A percentile compares a stretch with the other conserved stretches of the same genome.
These are phyloP conservation scores for Coemansia sp. DNA, from an alignment of 192 early-diverging fungal species.

Conservation along the genomic window DNA sequence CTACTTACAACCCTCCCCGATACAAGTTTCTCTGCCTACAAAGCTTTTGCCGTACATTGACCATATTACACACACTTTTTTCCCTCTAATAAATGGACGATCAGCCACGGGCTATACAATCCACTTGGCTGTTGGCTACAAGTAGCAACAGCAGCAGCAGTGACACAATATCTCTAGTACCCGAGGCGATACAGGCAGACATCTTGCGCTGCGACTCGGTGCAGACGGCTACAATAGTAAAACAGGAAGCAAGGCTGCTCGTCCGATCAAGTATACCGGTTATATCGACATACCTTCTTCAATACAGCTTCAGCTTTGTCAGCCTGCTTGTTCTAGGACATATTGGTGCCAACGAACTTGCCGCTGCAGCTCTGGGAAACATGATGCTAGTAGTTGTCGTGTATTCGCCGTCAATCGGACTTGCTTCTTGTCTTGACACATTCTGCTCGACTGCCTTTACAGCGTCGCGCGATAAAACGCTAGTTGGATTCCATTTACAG, in stretches of 20 bases:
- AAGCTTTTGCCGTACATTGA: too few species aligned
- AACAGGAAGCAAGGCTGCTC: slow-evolving; percentile 23
- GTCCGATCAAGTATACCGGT: slow-evolving; percentile 26
- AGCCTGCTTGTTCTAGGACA: slow-evolving; percentile 65
- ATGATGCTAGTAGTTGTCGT: slow-evolving; percentile 72
- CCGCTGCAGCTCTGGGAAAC: slow-evolving; percentile 65
- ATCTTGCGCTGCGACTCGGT: too few species aligned
- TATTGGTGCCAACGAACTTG: slow-evolving; percentile 64
- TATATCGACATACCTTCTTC: slow-evolving; percentile 57
- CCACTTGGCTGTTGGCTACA: slow-evolving; percentile 1
- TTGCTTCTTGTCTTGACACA: slow-evolving; percentile 73
- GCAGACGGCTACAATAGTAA: slow-evolving; percentile 4
- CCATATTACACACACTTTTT: too few species aligned
- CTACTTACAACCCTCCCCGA: too few species aligned
- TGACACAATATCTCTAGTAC: too few species aligned
- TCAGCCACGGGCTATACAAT: background rate
- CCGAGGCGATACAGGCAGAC: too few species aligned
- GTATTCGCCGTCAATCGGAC: slow-evolving; percentile 66
- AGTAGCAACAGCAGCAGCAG: background rate
- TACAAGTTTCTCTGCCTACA: too few species aligned
- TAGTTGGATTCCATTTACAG: slow-evolving; percentile 76
- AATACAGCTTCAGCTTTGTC: slow-evolving; percentile 62
- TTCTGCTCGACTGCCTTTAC: slow-evolving; percentile 73
- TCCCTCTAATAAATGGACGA: too few species aligned
- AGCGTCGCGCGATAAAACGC: slow-evolving; percentile 59